phyloP scores from a whole-genome alignment of 192 early-diverging fungal genomes.

The Spizellomyces punctatus region DNA sequence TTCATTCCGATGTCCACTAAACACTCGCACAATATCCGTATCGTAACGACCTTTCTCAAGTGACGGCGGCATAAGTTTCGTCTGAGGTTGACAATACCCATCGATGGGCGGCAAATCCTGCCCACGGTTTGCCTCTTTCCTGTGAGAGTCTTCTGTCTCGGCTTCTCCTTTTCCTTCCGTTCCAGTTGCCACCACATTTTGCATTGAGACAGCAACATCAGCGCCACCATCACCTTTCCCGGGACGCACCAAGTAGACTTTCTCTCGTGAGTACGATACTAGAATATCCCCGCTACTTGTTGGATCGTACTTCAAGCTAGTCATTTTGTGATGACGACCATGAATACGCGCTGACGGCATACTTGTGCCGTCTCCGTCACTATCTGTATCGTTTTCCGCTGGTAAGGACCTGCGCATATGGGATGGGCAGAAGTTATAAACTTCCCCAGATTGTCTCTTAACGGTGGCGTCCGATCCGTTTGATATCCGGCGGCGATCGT shows the following conservation, averaged over 20 bases:
- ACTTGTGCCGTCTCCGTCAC: not conserved
- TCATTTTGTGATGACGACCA: not conserved
- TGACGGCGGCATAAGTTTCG: no score
- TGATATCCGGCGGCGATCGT: conserved; percentile 37
- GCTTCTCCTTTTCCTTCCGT: no score
- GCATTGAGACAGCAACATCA: no score
- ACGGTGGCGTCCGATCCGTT: not conserved
- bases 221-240: no score
- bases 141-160: no score
- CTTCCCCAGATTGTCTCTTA: not conserved
- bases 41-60: not conserved
- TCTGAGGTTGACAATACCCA: no score
- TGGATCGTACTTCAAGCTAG: conserved; percentile 2
- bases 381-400: not conserved
- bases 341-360: not conserved
- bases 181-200: no score
- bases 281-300: not conserved
- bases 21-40: conserved; percentile 1
- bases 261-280: not conserved
- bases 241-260: not conserved
- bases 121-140: no score
- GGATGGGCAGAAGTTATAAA: not conserved
- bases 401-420: not conserved
- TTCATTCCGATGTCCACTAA: not conserved
- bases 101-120: no score